Conservation (phyloP, 148 eudicot genomes). For the Vaccinium corymbosum region DNA sequence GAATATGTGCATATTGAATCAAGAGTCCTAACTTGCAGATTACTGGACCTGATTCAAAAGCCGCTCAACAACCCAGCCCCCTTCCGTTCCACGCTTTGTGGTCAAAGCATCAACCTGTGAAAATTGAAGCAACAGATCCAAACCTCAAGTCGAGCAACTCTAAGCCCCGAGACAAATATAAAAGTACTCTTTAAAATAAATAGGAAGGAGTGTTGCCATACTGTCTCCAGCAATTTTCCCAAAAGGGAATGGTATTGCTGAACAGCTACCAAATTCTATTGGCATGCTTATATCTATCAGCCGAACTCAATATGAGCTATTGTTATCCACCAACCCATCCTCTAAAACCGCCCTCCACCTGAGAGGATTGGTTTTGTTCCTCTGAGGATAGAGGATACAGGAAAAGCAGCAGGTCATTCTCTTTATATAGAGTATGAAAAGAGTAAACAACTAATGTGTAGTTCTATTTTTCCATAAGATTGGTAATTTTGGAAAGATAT, state of each 20-base stretch:
- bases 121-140: background rate
- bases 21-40: background rate
- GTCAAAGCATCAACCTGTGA: slow-evolving; percentile 81
- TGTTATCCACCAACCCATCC: background rate
- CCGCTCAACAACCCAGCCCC: slow-evolving; percentile 73
- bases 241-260: background rate
- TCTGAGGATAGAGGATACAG: background rate
- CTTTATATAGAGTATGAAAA: background rate
- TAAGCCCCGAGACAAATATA: background rate
- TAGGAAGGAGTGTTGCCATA: background rate
- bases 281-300: background rate
- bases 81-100: slow-evolving; percentile 69
- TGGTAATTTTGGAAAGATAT: background rate
- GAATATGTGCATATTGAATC: background rate
- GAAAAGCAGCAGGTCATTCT: background rate
- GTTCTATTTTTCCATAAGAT: background rate
- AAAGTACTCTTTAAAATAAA: background rate
- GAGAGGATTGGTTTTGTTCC: background rate
- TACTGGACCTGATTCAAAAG: slow-evolving; percentile 64
- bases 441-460: background rate
- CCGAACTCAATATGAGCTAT: background rate
- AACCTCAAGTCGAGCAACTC: background rate
- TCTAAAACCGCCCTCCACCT: background rate
- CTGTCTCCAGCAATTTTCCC: background rate
- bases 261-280: background rate